Evolutionary conservation across 768 basidiomycete species (phyloP).

Genomic region (Udeniomyces megalosporus): DNA sequence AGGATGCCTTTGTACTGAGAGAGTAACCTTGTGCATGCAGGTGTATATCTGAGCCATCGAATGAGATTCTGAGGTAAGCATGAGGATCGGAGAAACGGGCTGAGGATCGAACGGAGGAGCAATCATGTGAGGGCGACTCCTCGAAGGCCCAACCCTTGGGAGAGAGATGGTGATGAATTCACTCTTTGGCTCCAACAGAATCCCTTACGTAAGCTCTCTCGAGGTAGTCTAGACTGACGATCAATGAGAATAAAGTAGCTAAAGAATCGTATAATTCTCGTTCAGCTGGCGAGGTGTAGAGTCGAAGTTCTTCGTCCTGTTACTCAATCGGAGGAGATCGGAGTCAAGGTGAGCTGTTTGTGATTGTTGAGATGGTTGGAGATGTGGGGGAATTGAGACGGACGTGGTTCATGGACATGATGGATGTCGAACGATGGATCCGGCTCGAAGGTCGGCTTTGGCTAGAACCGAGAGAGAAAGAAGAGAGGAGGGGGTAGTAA

Average conservation of each 20-base stretch:
- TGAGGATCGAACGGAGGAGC: no score
- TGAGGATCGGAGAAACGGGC: neutral
- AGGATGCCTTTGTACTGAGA: conserved; percentile 96
- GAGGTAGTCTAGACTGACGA: conserved; percentile 81
- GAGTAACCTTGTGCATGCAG: conserved; percentile 81
- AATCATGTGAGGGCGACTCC: no score
- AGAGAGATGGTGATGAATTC: conserved; percentile 29
- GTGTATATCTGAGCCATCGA: conserved; percentile 62
- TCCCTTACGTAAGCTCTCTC: conserved; percentile 92
- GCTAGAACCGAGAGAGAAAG: no score
- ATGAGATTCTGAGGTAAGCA: neutral
- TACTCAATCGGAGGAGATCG: no score
- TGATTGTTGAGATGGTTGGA: no score
- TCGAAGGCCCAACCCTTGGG: no score
- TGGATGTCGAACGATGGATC: no score
- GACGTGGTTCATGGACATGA: no score
- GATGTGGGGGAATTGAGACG: no score
- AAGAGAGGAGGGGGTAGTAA: no score
- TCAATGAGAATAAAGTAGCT: conserved; percentile 78
- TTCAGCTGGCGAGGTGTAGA: conserved; percentile 74
- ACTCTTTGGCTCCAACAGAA: conserved; percentile 79
- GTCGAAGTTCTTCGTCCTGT: conserved; percentile 71
- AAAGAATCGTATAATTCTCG: conserved; percentile 74
- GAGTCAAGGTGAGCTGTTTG: no score
- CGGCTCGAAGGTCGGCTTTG: no score